A percentile compares a stretch with the other conserved stretches of the same genome.
Conservation (phyloP, 257 asterid species). For the Solanum sejunctum region DNA sequence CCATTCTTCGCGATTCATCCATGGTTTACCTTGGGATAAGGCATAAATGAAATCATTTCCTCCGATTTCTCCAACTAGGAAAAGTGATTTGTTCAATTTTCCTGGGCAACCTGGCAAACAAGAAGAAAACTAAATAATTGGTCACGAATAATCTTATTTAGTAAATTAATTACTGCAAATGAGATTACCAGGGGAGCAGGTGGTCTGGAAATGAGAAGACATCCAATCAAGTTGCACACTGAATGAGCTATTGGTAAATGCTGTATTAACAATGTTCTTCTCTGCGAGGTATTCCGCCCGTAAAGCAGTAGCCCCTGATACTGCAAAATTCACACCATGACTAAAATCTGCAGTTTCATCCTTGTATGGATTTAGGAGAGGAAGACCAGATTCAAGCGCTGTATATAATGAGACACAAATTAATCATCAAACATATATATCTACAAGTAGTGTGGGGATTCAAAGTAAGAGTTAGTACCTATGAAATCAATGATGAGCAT, state of each 20-base stretch:
- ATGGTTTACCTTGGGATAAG: constrained; percentile 11
- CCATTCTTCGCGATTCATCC: background rate
- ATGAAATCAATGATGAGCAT: background rate
- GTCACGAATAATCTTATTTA: background rate
- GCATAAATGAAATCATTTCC: constrained; percentile 2
- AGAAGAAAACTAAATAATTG: background rate
- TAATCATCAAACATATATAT: no score
- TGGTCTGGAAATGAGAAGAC: constrained; percentile 8
- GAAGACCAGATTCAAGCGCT: background rate
- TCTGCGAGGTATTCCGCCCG: background rate
- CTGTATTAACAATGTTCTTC: background rate
- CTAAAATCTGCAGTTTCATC: background rate
- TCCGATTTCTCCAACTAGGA: constrained; percentile 22
- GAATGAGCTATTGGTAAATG: constrained; percentile 3
- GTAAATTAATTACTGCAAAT: no score
- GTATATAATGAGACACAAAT: no score
- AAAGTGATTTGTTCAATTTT: background rate
- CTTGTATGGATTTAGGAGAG: background rate
- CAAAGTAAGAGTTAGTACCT: background rate
- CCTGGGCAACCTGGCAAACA: background rate
- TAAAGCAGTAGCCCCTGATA: constrained; percentile 10
- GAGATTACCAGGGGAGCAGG: background rate
- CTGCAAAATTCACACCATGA: constrained; percentile 11
- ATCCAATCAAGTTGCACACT: constrained; percentile 10
- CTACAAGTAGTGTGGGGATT: background rate